phyloP scores from a whole-genome alignment of 2,329 filamentous ascomycete genomes.

The Aspergillus awamori region DNA sequence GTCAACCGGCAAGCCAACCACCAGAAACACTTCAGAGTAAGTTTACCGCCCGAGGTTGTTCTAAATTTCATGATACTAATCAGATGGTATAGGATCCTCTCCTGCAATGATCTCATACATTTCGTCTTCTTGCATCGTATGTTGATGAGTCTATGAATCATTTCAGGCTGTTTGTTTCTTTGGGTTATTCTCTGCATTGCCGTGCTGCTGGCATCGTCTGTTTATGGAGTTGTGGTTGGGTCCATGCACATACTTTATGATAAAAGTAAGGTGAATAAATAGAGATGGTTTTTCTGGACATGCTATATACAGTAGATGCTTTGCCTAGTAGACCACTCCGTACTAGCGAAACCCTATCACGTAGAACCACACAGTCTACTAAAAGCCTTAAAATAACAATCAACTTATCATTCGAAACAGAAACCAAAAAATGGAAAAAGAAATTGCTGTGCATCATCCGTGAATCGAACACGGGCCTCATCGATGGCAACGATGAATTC shows the following conservation, averaged over 20 bases:
- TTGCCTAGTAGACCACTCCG: too few species aligned
- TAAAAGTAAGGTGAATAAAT: conserved; percentile 2
- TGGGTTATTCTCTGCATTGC: neutral
- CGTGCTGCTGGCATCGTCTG: conserved; percentile 3
- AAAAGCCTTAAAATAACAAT: too few species aligned
- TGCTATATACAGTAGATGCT: too few species aligned
- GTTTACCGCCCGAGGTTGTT: conserved; percentile 26
- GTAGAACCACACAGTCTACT: too few species aligned
- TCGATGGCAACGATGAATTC: conserved; percentile 50
- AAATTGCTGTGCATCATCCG: conserved; percentile 37
- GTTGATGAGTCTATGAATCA: conserved; percentile 11
- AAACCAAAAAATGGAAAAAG: neutral
- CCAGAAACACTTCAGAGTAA: conserved; percentile 73
- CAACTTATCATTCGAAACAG: too few species aligned
- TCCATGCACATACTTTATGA: conserved; percentile 3
- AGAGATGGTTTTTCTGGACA: neutral
- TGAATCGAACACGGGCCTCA: conserved; percentile 51
- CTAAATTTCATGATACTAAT: conserved; percentile 23
- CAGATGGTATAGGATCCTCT: conserved; percentile 50
- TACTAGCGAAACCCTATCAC: too few species aligned
- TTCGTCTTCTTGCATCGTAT: conserved; percentile 1
- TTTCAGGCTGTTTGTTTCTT: conserved; percentile 5
- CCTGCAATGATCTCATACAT: conserved; percentile 48
- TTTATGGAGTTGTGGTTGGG: conserved; percentile 7
- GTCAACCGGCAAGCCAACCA: conserved; percentile 75